Evolutionary conservation across 148 eudicot species (phyloP), one percentile per base, ranked within the genome.

Genomic region (Rhododendron williamsianum): DNA sequence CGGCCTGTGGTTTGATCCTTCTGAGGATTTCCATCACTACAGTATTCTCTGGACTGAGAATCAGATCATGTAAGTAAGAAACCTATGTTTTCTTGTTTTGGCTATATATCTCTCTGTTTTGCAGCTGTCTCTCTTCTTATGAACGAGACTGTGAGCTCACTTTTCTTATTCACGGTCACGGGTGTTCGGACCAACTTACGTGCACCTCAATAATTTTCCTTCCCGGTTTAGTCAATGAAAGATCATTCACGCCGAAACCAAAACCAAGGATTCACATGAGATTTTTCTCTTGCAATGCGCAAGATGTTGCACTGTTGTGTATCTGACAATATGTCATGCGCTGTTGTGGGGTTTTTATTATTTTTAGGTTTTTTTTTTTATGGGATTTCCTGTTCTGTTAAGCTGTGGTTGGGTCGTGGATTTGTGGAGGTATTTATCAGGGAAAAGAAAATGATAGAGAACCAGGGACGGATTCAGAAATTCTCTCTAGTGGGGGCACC

Each of bases 1-100:
- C 86, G 92, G 92, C 11, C 91, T 96, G 19, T 93, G 98, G 98
- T 96, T 96, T 89, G 99, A 96, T 89, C 99, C 98, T 73, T 87
- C 97, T 1, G 95, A 94, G 85, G 98, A 94, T 83, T 95, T 90
- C 80, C 99, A 96, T 88, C 93, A 89, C 9, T 96, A 96, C 87
- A 92, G 94, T 87, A 91, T 96, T 63, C 92, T 96, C 30, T 96
- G 99, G 99, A 90, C 94, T 83, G 83, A 92, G 77, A 88, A 92
- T 87, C 92, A 87, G 73, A 94, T 96, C 87, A 93, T 96, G 95
- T 93, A 92, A 85, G 89, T 33, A 19, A 58, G 46, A 58, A 78
- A 78, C 3, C 11, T 10, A 15, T 27, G 43, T 3, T 80, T n/a
- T 3, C 63, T 19, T 43, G 23, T 78, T 78, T 38, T 49, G 52